Evolutionary conservation across 2,329 filamentous ascomycete genomes (phyloP).

Genomic region (Paracoccidioides lutzii): DNA sequence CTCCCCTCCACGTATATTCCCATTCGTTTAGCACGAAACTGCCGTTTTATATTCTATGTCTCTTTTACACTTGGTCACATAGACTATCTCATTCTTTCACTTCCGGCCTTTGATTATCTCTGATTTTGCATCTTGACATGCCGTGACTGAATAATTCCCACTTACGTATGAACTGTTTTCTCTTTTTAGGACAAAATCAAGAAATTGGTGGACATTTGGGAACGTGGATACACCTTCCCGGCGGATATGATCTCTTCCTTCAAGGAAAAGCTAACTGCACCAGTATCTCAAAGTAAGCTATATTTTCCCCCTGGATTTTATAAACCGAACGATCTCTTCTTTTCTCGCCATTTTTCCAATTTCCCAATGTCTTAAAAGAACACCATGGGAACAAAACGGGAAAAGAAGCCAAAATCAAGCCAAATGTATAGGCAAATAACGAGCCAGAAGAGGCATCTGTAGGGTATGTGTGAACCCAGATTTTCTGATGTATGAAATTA

Average conservation of each 20-base stretch:
- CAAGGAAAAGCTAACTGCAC: slow-evolving; percentile 62
- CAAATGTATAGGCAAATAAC: neutral
- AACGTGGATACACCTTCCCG: slow-evolving; percentile 87
- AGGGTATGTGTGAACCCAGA: slow-evolving; percentile 9
- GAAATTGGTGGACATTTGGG: slow-evolving; percentile 96
- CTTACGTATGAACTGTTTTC: slow-evolving; percentile 37
- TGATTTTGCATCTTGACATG: neutral
- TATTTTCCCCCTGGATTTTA: slow-evolving; percentile 14
- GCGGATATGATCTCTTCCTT: slow-evolving; percentile 64
- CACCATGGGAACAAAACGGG: neutral
- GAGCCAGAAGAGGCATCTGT: slow-evolving; percentile 2
- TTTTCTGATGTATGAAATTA: slow-evolving; percentile 18
- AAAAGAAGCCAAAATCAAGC: neutral
- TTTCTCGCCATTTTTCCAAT: neutral
- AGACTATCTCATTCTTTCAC: slow-evolving; percentile 4
- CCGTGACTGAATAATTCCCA: slow-evolving; percentile 26
- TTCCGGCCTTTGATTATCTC: slow-evolving; percentile 3
- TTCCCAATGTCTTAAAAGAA: neutral
- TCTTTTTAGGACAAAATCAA: slow-evolving; percentile 76
- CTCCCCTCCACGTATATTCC: slow-evolving; percentile 1
- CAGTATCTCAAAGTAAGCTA: slow-evolving; percentile 52
- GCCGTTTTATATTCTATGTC: neutral
- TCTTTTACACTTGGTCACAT: neutral
- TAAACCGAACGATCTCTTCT: neutral
- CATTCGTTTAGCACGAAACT: neutral